Percentiles rank a stretch among this genome's conserved stretches.
Evolutionary conservation across 1,284 basidiomycete genomes (phyloP).

Genomic region (Caloboletus firmus): DNA sequence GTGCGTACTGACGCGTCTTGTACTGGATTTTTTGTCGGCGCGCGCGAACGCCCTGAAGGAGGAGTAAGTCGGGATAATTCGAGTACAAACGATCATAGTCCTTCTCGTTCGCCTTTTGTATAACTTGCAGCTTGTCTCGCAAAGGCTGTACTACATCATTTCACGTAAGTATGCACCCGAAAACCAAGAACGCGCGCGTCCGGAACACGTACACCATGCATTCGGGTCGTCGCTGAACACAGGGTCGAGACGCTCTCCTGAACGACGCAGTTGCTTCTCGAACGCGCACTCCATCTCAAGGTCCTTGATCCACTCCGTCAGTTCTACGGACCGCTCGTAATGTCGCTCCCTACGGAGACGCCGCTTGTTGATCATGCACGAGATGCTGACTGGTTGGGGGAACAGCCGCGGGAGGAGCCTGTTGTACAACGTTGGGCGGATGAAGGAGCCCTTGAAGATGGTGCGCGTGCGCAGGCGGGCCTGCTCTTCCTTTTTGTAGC

Average conservation of each 20-base stretch:
- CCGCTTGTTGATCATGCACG: slow-evolving; percentile 67
- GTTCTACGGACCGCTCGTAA: slow-evolving; percentile 31
- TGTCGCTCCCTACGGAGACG: slow-evolving; percentile 50
- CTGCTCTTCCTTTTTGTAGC: slow-evolving; percentile 43
- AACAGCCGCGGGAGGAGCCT: slow-evolving; percentile 72
- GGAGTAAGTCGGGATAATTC: slow-evolving; percentile 49
- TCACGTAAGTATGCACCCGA: slow-evolving; percentile 6
- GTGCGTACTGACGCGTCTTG: slow-evolving; percentile 56
- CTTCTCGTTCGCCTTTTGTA: slow-evolving; percentile 37
- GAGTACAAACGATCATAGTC: slow-evolving; percentile 43
- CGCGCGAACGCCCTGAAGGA: slow-evolving; percentile 51
- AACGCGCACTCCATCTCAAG: slow-evolving; percentile 56
- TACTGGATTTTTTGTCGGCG: slow-evolving; percentile 58
- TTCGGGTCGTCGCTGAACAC: slow-evolving; percentile 26
- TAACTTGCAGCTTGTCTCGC: slow-evolving; percentile 18
- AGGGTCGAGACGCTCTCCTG: slow-evolving; percentile 8
- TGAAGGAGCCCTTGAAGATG: slow-evolving; percentile 65
- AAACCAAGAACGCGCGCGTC: background rate
- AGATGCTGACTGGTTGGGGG: slow-evolving; percentile 70
- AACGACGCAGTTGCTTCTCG: slow-evolving; percentile 43
- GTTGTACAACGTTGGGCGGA: slow-evolving; percentile 63
- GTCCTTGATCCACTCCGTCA: slow-evolving; percentile 45
- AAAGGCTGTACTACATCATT: slow-evolving; percentile 25
- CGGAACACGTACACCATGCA: slow-evolving; percentile 28
- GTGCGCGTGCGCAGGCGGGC: slow-evolving; percentile 53